Percentiles rank a stretch among this genome's conserved stretches.
phyloP scores from a whole-genome alignment of 148 eudicot genomes.

The Persicaria tinctoria region DNA sequence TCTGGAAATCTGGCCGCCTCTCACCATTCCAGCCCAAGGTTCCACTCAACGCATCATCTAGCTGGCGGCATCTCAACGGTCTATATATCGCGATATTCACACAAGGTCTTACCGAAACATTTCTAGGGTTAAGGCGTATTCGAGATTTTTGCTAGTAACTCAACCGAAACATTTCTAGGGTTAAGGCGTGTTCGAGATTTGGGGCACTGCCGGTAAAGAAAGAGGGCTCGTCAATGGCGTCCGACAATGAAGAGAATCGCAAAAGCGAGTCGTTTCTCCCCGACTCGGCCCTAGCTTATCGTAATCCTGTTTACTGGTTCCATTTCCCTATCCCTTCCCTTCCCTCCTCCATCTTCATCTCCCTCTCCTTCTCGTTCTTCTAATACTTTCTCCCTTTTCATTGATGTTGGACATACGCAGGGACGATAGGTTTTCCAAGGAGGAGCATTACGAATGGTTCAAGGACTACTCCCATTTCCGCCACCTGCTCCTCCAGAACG shows the following conservation, averaged over 20 bases:
- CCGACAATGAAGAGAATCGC: background rate
- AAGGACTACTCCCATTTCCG: conserved; percentile 94
- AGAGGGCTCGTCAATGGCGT: conserved; percentile 1
- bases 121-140: no score
- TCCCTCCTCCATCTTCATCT: background rate
- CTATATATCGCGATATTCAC: no score
- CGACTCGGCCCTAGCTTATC: conserved; percentile 54
- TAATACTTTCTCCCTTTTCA: background rate
- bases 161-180: no score
- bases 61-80: no score
- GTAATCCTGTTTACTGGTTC: conserved; percentile 81
- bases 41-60: no score
- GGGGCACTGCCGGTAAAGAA: no score
- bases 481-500: conserved; percentile 63
- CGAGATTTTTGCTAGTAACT: no score
- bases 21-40: no score
- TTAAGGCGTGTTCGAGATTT: no score
- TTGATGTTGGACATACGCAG: conserved; percentile 24
- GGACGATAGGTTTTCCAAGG: conserved; percentile 73
- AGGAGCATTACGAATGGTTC: conserved; percentile 94
- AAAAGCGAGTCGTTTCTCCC: conserved; percentile 35
- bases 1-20: no score
- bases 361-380: background rate
- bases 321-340: background rate
- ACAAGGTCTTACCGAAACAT: no score